Evolutionary conservation across 345 rosid species (phyloP), one percentile per base, ranked within the genome.

Genomic region (Nephelium lappaceum): DNA sequence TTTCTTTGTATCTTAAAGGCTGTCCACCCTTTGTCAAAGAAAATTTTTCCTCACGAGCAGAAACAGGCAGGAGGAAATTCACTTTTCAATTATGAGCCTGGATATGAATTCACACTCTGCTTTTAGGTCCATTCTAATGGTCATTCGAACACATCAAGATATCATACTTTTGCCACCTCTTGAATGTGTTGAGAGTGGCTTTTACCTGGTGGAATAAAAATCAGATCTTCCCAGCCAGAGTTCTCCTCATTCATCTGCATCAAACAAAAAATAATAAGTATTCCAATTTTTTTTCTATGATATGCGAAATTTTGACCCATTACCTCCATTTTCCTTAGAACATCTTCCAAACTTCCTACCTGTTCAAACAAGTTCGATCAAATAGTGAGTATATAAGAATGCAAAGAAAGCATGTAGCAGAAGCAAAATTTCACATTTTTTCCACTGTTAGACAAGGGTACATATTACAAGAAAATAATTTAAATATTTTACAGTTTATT

Each of bases 311-410:
- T 55, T 21, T 77, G 43, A 69, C 57, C 11, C 42, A n/a, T 67
- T 84, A 95, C 98, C 98, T 93, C 99, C 95, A 95, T 93, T 85
- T 93, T 95, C 80, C 83, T 89, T 77, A 95, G 78, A 53, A 95
- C 96, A 77, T 95, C 97, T 88, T 95, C 99, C 49, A 95, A 71
- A 80, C 93, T 93, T 76, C 99, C 99, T 42, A 95, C 99, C 99
- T 93, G 85, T 73, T 76, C 71, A 78, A 69, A 78, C 81, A 83
- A 51, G 77, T 49, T 47, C 57, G 69, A 74, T 79, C 38, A 74
- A 41, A 71, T 45, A 18, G 47, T 14, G 31, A 76, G 57, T 23
- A 55, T 23, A 55, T 36, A 55, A 45, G 25, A 19, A 69, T 43
- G n/a, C 27, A 61, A 67, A 60, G 12, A 14, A 67, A 62, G n/a